Evolutionary conservation across 2,329 filamentous ascomycete genomes (phyloP), one percentile per base, ranked within the genome.

Genomic region (Trichophyton simii): DNA sequence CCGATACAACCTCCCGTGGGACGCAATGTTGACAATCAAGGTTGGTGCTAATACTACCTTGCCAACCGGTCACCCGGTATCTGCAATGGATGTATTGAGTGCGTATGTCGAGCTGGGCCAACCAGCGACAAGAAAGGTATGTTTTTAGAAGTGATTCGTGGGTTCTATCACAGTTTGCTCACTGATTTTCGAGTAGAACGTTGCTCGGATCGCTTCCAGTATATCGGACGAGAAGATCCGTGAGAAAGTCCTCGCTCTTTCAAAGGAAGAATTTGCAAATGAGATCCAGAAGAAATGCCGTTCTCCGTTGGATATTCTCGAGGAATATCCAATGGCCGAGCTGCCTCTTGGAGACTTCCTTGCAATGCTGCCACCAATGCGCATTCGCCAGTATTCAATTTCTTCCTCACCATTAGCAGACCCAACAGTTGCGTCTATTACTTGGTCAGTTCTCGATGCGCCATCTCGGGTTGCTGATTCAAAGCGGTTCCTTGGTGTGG

Each of bases 361-460:
- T 18, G 52, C 52, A 28, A 55, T 55, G 52, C 31, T 55, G 8
- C 52, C 52, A 9, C 52, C 52, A 8, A 55, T 55, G 52, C 52
- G 52, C 52, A 55, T 55, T 55, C 52, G 52, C 9, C 52, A 55
- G 13, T 55, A 55, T 36, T 55, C 52, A 15, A 55, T 55, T 34
- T 55, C 52, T 36, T 55, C 52, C 13, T 55, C 52, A 2, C 52
- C 52, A 2, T 25, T 55, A n/a, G 52, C 52, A 15, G 52, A 55
- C 52, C 52, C 52, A 31, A 55, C 28, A 18, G 31, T 55, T 13
- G 52, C 52, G n/a, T 55, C 52, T 15, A 34, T 55, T 36, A 55
- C 52, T 3, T 55, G 52, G 52, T 55, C 52, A 7, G 52, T 55
- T 11, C 52, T 55, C 3, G n/a, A 55, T 36, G 52, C 52, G 52